Evolutionary conservation across 192 early-diverging fungal species (phyloP).

Genomic region (Coemansia sp.): DNA sequence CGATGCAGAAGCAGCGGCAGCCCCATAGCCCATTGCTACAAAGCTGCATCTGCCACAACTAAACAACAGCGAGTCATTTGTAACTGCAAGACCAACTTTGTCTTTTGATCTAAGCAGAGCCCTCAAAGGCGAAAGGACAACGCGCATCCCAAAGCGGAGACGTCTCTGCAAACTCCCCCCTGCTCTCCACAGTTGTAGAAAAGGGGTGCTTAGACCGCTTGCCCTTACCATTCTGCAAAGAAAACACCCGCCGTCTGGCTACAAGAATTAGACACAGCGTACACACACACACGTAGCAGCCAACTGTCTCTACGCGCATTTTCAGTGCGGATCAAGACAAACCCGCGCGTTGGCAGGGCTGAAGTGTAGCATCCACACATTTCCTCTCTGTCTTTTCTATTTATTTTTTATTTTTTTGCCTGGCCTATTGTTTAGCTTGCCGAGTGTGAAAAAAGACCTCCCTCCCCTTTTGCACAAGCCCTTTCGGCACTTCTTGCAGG

Average conservation of each 20-base stretch:
- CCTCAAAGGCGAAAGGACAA: neutral
- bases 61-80: neutral
- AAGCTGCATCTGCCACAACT: neutral
- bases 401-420: conserved; percentile 3
- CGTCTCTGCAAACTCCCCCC: neutral
- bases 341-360: conserved; percentile 1
- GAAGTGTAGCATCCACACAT: conserved; percentile 7
- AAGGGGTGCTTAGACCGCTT: neutral
- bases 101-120: neutral
- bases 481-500: neutral
- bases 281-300: neutral
- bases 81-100: neutral
- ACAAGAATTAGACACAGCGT: neutral
- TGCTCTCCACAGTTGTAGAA: neutral
- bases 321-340: conserved; percentile 6
- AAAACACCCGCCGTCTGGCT: neutral
- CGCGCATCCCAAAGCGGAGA: neutral
- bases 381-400: neutral
- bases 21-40: neutral
- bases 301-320: neutral
- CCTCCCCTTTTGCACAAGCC: neutral
- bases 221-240: neutral
- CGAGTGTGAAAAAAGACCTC: neutral
- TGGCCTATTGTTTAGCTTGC: conserved; percentile 9
- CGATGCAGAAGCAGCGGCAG: neutral